A percentile compares a stretch with the other conserved stretches of the same genome.
These are phyloP conservation scores for Neurospora sp. DNA, from an alignment of 2,329 filamentous ascomycete genomes.

Conservation along the genomic window DNA sequence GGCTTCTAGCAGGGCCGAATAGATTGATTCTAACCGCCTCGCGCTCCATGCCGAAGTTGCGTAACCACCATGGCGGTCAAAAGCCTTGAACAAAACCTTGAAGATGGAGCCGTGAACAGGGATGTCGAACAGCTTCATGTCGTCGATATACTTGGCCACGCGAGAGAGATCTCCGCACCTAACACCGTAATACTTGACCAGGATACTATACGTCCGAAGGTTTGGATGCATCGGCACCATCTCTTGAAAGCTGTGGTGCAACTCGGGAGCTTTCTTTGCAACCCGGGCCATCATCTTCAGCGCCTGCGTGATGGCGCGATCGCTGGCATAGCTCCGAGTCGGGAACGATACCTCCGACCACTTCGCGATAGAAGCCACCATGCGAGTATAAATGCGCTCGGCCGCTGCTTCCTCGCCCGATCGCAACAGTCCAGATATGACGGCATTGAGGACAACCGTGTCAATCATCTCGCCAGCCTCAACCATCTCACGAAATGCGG, in stretches of 20 bases:
- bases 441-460: slow-evolving; percentile 74
- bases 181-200: slow-evolving; percentile 65
- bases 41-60: slow-evolving; percentile 60
- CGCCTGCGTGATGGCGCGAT: slow-evolving; percentile 41
- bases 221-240: slow-evolving; percentile 61
- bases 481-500: slow-evolving; percentile 76
- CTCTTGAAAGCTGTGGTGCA: slow-evolving; percentile 47
- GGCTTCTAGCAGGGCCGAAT: slow-evolving; percentile 51
- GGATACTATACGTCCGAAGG: slow-evolving; percentile 65
- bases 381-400: slow-evolving; percentile 70
- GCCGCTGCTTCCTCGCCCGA: slow-evolving; percentile 69
- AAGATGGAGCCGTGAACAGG: slow-evolving; percentile 69
- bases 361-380: slow-evolving; percentile 51
- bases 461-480: slow-evolving; percentile 79
- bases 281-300: slow-evolving; percentile 49
- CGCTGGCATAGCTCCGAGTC: slow-evolving; percentile 34
- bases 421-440: slow-evolving; percentile 68
- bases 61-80: slow-evolving; percentile 59
- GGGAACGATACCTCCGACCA: slow-evolving; percentile 25
- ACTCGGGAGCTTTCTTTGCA: slow-evolving; percentile 42
- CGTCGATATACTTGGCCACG: slow-evolving; percentile 61
- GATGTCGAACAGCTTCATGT: slow-evolving; percentile 65
- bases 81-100: slow-evolving; percentile 73
- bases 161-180: slow-evolving; percentile 60
- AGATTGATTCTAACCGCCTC: slow-evolving; percentile 56